These are phyloP conservation scores for Rhizopogon vinicolor DNA, from an alignment of 768 basidiomycete genomes.

Conservation along the genomic window DNA sequence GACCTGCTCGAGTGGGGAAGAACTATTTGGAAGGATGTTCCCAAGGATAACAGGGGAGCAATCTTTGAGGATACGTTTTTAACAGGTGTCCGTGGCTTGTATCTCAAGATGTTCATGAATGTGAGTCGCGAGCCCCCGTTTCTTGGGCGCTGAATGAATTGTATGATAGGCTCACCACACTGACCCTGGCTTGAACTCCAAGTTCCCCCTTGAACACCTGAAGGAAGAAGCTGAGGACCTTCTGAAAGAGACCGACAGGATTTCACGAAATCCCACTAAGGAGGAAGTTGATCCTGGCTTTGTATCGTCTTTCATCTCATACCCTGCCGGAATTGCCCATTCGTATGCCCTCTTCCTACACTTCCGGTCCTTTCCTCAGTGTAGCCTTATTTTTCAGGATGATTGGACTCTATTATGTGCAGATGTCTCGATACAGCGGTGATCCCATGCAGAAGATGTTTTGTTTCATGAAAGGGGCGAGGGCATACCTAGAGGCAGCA, in stretches of 20 bases:
- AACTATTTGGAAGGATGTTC: constrained; percentile 10
- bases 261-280: not conserved
- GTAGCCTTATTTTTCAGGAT: not conserved
- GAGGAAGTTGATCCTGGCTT: not conserved
- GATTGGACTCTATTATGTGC: not conserved
- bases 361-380: not conserved
- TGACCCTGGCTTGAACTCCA: constrained; percentile 3
- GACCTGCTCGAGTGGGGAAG: constrained; percentile 15
- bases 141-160: not conserved
- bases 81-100: constrained; percentile 1
- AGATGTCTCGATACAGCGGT: constrained; percentile 8
- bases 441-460: not conserved
- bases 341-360: constrained; percentile 6
- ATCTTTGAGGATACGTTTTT: constrained; percentile 15
- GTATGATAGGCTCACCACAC: not conserved
- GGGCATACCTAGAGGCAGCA: constrained; percentile 9
- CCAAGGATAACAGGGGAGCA: constrained; percentile 8
- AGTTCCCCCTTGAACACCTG: constrained; percentile 9
- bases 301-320: constrained; percentile 8
- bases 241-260: constrained; percentile 4
- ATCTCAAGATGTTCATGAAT: constrained; percentile 5
- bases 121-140: not conserved
- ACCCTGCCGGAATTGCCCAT: constrained; percentile 7
- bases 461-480: not conserved
- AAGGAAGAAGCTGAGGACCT: constrained; percentile 16